These are phyloP conservation scores for Cicer yamashitae DNA, from an alignment of 306 rosid genomes.

Conservation along the genomic window DNA sequence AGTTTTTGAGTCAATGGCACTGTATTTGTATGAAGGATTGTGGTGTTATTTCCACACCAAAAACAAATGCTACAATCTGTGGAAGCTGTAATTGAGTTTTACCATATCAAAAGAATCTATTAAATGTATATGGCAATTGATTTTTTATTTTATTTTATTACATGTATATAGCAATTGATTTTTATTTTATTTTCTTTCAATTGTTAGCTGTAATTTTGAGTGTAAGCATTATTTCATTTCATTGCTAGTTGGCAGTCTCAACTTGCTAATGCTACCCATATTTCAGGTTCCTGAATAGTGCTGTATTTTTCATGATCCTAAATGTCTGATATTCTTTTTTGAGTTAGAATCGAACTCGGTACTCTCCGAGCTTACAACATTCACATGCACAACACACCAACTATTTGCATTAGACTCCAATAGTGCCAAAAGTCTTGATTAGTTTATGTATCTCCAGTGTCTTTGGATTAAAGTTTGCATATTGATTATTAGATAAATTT, in stretches of 20 bases:
- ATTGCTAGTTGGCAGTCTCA: constrained; percentile 33
- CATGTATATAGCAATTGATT: not conserved
- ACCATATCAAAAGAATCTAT: constrained; percentile 27
- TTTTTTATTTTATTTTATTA: constrained; percentile 2
- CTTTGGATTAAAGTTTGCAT: constrained; percentile 6
- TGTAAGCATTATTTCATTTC: constrained; percentile 14
- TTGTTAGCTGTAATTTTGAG: constrained; percentile 18
- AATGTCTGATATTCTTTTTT: too few species aligned
- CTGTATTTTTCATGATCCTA: constrained; percentile 4
- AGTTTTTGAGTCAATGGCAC: constrained; percentile 25
- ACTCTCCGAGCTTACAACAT: too few species aligned
- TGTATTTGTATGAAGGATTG: constrained; percentile 4
- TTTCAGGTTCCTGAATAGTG: constrained; percentile 11
- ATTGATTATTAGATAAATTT: not conserved
- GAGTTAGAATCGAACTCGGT: too few species aligned
- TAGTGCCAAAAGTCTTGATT: not conserved
- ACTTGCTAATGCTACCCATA: constrained; percentile 29
- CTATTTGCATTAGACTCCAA: too few species aligned
- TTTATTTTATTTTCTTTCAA: not conserved
- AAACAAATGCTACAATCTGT: constrained; percentile 26
- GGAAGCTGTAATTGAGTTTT: constrained; percentile 38
- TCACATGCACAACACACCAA: too few species aligned
- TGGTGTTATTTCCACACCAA: constrained; percentile 30
- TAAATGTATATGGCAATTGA: constrained; percentile 41
- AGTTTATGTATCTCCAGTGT: not conserved